These are phyloP conservation scores for Colletotrichum agaves DNA, from an alignment of 2,329 filamentous ascomycete species.

Conservation along the genomic window DNA sequence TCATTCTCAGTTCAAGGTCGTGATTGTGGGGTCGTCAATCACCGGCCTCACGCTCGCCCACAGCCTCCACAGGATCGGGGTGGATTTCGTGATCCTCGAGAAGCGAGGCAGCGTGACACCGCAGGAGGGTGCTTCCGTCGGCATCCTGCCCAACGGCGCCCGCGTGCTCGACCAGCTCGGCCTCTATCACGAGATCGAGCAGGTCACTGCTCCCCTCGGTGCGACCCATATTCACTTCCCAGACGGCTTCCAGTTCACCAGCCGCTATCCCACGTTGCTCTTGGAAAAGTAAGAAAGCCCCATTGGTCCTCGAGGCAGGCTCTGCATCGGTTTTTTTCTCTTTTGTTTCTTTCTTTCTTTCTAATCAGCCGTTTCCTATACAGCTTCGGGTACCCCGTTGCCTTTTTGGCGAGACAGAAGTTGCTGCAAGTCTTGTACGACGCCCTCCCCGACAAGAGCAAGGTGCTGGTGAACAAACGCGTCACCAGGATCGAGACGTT, in stretches of 20 bases:
- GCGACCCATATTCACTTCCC: no score
- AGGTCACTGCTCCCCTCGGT: background rate
- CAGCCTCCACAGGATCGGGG: slow-evolving; percentile 54
- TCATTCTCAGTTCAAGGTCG: no score
- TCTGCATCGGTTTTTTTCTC: no score
- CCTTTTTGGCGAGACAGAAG: slow-evolving; percentile 50
- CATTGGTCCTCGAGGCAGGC: no score
- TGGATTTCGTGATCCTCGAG: slow-evolving; percentile 63
- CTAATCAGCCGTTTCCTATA: no score
- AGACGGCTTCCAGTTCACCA: no score
- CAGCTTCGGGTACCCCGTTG: slow-evolving; percentile 42
- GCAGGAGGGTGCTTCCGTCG: slow-evolving; percentile 58
- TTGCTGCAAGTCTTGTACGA: slow-evolving; percentile 48
- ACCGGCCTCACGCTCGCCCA: slow-evolving; percentile 48
- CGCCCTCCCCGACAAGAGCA: slow-evolving; percentile 43
- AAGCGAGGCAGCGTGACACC: slow-evolving; percentile 52
- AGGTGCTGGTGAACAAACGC: slow-evolving; percentile 28
- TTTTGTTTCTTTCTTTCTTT: no score
- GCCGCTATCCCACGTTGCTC: no score
- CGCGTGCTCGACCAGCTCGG: slow-evolving; percentile 61
- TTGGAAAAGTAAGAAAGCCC: background rate
- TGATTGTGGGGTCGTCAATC: slow-evolving; percentile 61
- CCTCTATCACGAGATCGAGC: slow-evolving; percentile 42
- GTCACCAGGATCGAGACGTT: slow-evolving; percentile 27
- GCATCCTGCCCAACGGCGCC: slow-evolving; percentile 52